Conservation (phyloP, 495 filamentous ascomycete genomes). For the Aspergillus haitiensis region DNA sequence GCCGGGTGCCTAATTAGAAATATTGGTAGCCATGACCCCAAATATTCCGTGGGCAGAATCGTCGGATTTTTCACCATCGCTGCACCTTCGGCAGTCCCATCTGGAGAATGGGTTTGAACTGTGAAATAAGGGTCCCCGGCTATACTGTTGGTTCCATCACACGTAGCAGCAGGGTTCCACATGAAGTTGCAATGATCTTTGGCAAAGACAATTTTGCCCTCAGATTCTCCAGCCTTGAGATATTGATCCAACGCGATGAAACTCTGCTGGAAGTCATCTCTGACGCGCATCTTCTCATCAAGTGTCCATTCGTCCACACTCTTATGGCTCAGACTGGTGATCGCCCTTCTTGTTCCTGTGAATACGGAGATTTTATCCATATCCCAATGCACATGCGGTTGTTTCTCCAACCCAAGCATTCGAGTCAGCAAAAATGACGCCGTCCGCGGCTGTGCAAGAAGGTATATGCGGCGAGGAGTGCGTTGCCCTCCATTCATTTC, state of each 20-base stretch:
- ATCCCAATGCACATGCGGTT: constrained; percentile 2
- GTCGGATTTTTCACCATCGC: neutral
- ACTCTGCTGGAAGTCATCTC: neutral
- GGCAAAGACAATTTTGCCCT: constrained; percentile 5
- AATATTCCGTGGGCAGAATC: neutral
- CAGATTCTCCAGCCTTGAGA: neutral
- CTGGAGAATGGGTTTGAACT: neutral
- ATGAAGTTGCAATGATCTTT: constrained; percentile 5
- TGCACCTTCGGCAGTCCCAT: neutral
- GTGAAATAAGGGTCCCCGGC: neutral
- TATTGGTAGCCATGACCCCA: neutral
- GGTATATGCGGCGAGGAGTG: neutral
- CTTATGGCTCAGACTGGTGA: neutral
- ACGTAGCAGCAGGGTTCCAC: neutral
- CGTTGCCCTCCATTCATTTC: no score
- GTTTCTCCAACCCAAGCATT: constrained; percentile 1
- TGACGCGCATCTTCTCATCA: neutral
- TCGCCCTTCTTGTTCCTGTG: neutral
- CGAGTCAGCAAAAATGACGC: neutral
- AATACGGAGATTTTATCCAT: neutral
- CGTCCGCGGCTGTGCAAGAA: constrained; percentile 5
- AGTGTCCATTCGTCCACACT: neutral
- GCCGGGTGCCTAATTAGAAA: neutral
- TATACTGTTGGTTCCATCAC: neutral
- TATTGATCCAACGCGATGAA: neutral